Base-by-base conservation (phyloP, 2,329 filamentous ascomycete species). In the Sporothrix schenckii region DNA sequence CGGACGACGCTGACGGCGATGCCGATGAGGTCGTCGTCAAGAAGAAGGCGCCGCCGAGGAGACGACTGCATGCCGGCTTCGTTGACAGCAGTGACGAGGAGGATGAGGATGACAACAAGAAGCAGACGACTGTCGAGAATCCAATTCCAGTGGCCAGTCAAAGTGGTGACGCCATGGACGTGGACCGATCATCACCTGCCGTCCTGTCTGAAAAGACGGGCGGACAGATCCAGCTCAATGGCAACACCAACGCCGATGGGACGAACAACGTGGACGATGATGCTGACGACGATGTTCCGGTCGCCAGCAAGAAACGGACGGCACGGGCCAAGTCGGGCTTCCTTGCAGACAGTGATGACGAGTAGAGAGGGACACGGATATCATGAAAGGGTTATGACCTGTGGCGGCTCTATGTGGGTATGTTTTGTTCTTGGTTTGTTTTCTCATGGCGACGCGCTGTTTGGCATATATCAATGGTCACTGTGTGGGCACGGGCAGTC, bases 261-360 rank as follows among this genome's bases (percentile, higher is more conserved):
- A 58, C 58, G 19, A 72, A 27, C 34, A 53, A 71, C 27, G 72
- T 71, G 7, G 75, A 77, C 54, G 75, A 78, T 50, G 80, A 81
- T 4, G 82, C 82, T 4, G 81, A 83, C 10, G 81, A 82, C 7
- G 81, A 82, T 39, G 80, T 82, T 1, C 78, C 78, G 0, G 79
- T 74, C 10, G 30, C 63, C 9, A 2, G 80, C 81, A 70, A 75
- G 77, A 74, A 80, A 84, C 58, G 58, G n/a, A 47, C 58, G 70
- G 79, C 80, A 1, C 80, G 84, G 72, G 80, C 83, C 3, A 82
- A 82, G 68, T 83, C 83, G 21, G 87, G 87, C 0, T 89, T 89
- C 72, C 77, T 89, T 60, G 75, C 87, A 49, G 86, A 89, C 74
- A 88, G 86, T 72, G 87, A 87, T 76, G 87, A 89, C 63, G 85